These are phyloP conservation scores for Schizopora paradoxa DNA, from an alignment of 1,284 basidiomycete genomes.

Conservation along the genomic window DNA sequence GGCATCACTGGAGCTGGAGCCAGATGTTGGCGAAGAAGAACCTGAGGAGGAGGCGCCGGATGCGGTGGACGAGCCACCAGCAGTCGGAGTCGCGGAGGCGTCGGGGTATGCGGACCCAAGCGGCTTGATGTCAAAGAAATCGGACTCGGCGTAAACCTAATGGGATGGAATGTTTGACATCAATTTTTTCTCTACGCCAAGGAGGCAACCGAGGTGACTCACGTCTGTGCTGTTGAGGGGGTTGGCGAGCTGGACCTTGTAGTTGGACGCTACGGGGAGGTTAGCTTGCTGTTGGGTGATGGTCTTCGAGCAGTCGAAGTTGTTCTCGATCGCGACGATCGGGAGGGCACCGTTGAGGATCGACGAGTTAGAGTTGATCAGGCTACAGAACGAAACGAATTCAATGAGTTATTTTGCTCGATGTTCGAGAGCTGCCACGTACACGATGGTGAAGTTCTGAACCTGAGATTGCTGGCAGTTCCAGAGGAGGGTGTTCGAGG, in stretches of 20 bases:
- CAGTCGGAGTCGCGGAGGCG: conserved; percentile 31
- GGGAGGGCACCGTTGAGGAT: conserved; percentile 33
- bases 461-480: conserved; percentile 33
- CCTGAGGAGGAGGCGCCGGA: conserved; percentile 24
- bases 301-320: conserved; percentile 55
- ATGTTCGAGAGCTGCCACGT: conserved; percentile 20
- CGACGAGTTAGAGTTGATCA: conserved; percentile 35
- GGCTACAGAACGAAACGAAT: conserved; percentile 23
- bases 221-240: conserved; percentile 53
- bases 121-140: conserved; percentile 64
- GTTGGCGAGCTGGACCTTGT: conserved; percentile 54
- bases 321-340: conserved; percentile 45
- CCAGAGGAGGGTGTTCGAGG: conserved; percentile 38
- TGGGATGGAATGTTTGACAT: conserved; percentile 9
- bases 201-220: conserved; percentile 18
- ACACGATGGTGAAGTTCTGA: conserved; percentile 38
- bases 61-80: conserved; percentile 16
- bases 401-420: not conserved
- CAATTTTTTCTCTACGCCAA: not conserved
- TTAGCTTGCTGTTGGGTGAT: conserved; percentile 44
- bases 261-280: conserved; percentile 43
- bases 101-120: conserved; percentile 57
- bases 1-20: conserved; percentile 16
- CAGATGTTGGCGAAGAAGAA: conserved; percentile 24
- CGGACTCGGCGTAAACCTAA: conserved; percentile 57